phyloP scores from a whole-genome alignment of 768 basidiomycete species.

The Suillus paluster region DNA sequence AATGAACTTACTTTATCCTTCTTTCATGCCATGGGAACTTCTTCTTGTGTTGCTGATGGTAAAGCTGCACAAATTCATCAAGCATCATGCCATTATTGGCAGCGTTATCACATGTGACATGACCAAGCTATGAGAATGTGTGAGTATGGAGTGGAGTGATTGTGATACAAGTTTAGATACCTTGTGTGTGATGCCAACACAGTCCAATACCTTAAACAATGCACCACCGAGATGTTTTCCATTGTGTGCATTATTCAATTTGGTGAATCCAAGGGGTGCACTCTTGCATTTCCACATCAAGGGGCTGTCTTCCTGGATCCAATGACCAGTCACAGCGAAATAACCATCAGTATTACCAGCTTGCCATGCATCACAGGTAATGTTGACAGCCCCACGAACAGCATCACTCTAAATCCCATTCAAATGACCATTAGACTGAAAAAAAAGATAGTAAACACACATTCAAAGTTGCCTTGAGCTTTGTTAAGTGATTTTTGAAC shows the following conservation, averaged over 20 bases:
- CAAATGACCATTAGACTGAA: background rate
- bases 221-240: slow-evolving; percentile 41
- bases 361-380: slow-evolving; percentile 48
- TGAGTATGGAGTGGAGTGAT: too few species aligned
- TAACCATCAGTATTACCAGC: slow-evolving; percentile 42
- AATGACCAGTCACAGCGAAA: slow-evolving; percentile 41
- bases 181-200: too few species aligned
- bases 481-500: slow-evolving; percentile 27
- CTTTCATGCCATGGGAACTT: too few species aligned
- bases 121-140: too few species aligned
- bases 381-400: slow-evolving; percentile 27
- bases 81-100: too few species aligned
- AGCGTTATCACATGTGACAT: too few species aligned
- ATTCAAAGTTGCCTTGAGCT: slow-evolving; percentile 20
- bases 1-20: too few species aligned
- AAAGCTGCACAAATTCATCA: too few species aligned
- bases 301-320: too few species aligned
- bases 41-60: too few species aligned
- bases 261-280: slow-evolving; percentile 39
- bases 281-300: slow-evolving; percentile 31
- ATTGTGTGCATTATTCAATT: slow-evolving; percentile 44
- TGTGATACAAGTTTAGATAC: too few species aligned
- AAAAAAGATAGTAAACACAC: slow-evolving; percentile 17
- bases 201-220: too few species aligned
- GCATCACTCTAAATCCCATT: slow-evolving; percentile 14